Conservation (phyloP, 2,329 filamentous ascomycete genomes). For the Byssochlamys sp. region DNA sequence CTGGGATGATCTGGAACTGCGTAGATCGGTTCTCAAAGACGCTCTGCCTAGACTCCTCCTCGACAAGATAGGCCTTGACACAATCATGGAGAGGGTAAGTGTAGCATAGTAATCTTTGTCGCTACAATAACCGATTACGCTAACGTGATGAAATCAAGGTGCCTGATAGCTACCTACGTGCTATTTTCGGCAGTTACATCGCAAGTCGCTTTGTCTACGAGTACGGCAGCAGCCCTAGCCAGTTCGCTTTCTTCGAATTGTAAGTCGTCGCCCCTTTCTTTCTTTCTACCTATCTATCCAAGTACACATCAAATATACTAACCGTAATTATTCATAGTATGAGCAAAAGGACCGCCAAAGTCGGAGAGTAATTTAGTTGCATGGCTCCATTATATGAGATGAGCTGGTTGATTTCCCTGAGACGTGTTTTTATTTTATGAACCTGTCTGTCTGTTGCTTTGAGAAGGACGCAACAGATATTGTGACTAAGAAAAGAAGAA, state of each 20-base stretch:
- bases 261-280: conserved; percentile 43
- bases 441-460: neutral
- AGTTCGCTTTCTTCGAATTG: conserved; percentile 99
- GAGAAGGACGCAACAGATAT: neutral
- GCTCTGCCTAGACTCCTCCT: conserved; percentile 76
- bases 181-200: conserved; percentile 92
- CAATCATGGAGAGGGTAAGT: conserved; percentile 67
- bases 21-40: conserved; percentile 68
- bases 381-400: conserved; percentile 4
- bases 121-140: neutral
- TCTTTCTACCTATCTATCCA: neutral
- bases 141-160: conserved; percentile 43
- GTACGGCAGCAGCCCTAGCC: conserved; percentile 81
- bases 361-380: conserved; percentile 17
- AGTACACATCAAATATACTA: conserved; percentile 2
- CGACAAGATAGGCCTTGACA: conserved; percentile 82
- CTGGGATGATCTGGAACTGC: conserved; percentile 73
- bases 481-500: neutral
- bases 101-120: neutral
- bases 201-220: conserved; percentile 94
- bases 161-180: conserved; percentile 80
- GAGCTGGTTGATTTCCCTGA: neutral
- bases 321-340: conserved; percentile 17
- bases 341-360: conserved; percentile 27
- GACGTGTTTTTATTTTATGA: neutral